Percentiles rank a stretch among this genome's conserved stretches.
Conservation (phyloP, 2,329 filamentous ascomycete genomes). For the Aspergillus calidoustus region DNA sequence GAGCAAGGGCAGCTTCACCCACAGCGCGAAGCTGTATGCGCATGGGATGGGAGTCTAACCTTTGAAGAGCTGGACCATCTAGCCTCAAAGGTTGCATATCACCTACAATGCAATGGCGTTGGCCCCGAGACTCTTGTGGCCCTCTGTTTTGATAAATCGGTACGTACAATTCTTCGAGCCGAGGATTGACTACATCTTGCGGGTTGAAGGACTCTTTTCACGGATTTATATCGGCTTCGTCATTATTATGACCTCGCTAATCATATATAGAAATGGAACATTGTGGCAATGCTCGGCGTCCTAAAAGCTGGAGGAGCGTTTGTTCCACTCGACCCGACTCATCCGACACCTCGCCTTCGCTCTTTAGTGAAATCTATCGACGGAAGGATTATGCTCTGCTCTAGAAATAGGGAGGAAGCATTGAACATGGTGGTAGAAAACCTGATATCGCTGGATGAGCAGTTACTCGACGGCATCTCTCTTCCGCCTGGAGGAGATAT, state of each 20-base stretch:
- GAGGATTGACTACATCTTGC: background rate
- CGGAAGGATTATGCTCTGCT: conserved; percentile 41
- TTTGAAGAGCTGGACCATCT: conserved; percentile 44
- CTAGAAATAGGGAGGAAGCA: conserved; percentile 28
- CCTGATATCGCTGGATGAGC: conserved; percentile 35
- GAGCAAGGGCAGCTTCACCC: conserved; percentile 43
- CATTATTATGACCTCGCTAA: conserved; percentile 8
- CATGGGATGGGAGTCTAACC: conserved; percentile 47
- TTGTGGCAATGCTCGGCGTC: conserved; percentile 47
- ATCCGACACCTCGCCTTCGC: conserved; percentile 44
- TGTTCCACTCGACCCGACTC: conserved; percentile 46
- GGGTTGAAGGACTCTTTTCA: background rate
- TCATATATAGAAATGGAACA: conserved; percentile 44
- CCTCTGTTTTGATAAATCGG: conserved; percentile 50
- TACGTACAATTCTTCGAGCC: conserved; percentile 24
- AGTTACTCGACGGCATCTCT: conserved; percentile 30
- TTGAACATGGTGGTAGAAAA: conserved; percentile 30
- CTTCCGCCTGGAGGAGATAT: conserved; percentile 18
- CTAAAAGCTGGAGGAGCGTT: conserved; percentile 50
- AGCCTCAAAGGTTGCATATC: conserved; percentile 42
- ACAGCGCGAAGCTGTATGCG: conserved; percentile 39
- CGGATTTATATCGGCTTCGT: background rate
- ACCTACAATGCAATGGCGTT: conserved; percentile 46
- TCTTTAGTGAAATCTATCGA: conserved; percentile 39
- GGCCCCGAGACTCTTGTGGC: conserved; percentile 43